Evolutionary conservation across 176 grass and related monocot species (phyloP).

Genomic region (Oryza rufipogon): DNA sequence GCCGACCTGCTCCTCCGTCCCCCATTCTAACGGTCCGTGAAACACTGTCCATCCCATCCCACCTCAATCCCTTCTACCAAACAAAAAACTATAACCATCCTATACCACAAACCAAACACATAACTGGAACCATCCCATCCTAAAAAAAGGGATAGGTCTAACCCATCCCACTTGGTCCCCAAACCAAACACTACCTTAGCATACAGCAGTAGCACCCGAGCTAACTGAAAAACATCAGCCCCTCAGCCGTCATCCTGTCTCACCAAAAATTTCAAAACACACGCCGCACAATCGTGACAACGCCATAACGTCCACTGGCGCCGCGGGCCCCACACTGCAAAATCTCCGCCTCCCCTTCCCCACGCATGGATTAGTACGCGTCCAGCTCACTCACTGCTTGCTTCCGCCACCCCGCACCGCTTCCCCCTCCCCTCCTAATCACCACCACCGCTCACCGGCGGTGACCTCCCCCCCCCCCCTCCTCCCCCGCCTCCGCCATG

Average conservation of each 20-base stretch:
- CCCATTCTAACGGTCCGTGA: no score
- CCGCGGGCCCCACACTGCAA: conserved; percentile 44
- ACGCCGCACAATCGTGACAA: conserved; percentile 3
- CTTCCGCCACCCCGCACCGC: conserved; percentile 20
- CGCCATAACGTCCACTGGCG: conserved; percentile 45
- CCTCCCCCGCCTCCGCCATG: conserved; percentile 21
- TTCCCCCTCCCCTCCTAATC: background rate
- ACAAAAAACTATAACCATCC: no score
- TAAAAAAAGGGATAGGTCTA: no score
- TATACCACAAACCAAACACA: no score
- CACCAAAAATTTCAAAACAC: conserved; percentile 50
- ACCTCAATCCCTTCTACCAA: no score
- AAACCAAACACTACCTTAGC: no score
- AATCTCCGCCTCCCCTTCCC: conserved; percentile 37
- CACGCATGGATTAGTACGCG: conserved; percentile 47
- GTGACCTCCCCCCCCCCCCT: background rate
- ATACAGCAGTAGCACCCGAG: no score
- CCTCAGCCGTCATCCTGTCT: conserved; percentile 24
- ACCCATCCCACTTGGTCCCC: no score
- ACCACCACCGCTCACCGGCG: conserved; percentile 43
- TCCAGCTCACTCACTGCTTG: conserved; percentile 59
- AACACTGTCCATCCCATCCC: no score
- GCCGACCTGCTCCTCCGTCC: no score
- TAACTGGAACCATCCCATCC: no score
- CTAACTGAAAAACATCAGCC: background rate